Evolutionary conservation across 2,329 filamentous ascomycete genomes (phyloP).

Genomic region (Diaporthe destruens): DNA sequence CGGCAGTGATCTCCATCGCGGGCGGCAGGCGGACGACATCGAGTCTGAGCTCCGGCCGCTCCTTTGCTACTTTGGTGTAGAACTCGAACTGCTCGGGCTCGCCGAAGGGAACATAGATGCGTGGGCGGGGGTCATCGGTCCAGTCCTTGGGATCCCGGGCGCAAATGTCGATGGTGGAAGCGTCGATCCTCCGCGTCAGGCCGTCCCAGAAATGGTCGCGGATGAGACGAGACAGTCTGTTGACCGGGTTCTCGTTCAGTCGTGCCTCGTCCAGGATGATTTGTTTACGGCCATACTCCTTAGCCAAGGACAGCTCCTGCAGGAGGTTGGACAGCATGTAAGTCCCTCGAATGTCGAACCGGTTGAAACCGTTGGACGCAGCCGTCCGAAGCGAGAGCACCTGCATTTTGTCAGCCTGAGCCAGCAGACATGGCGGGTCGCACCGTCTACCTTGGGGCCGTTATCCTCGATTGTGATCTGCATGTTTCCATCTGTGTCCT

Average conservation of each 20-base stretch:
- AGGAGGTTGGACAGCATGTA: conserved; percentile 98
- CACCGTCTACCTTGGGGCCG: conserved; percentile 80
- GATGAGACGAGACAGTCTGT: conserved; percentile 87
- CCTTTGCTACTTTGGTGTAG: conserved; percentile 83
- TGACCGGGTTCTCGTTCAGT: conserved; percentile 94
- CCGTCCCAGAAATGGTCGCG: conserved; percentile 93
- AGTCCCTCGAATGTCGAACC: conserved; percentile 91
- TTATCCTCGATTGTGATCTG: conserved; percentile 98
- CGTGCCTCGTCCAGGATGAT: conserved; percentile 93
- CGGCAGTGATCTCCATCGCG: conserved; percentile 75
- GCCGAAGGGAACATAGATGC: conserved; percentile 89
- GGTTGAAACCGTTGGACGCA: conserved; percentile 86
- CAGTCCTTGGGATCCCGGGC: conserved; percentile 95
- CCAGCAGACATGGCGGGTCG: background rate
- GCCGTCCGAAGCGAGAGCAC: conserved; percentile 87
- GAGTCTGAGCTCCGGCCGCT: conserved; percentile 84
- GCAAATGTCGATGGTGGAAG: conserved; percentile 85
- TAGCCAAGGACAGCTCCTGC: conserved; percentile 92
- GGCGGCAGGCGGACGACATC: conserved; percentile 86
- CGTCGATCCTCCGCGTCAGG: conserved; percentile 90
- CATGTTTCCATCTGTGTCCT: conserved; percentile 94
- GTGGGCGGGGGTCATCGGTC: conserved; percentile 88
- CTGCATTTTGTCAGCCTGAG: conserved; percentile 55
- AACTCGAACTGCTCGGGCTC: conserved; percentile 91
- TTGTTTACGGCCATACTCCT: conserved; percentile 89